These are phyloP conservation scores for Alternaria sp. DNA, from an alignment of 2,329 filamentous ascomycete genomes.

Conservation along the genomic window DNA sequence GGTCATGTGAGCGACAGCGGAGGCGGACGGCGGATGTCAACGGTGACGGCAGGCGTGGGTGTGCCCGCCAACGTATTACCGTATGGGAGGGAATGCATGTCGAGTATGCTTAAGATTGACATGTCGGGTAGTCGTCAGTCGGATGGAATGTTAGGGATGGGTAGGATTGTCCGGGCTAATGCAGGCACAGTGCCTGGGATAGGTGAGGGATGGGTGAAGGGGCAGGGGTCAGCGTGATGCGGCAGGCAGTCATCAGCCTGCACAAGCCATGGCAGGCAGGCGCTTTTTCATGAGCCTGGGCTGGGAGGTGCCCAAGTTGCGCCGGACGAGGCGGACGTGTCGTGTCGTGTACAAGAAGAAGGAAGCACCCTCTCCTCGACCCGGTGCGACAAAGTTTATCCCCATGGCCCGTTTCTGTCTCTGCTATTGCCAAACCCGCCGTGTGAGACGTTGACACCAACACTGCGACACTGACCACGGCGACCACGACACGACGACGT, in stretches of 20 bases:
- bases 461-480: not conserved
- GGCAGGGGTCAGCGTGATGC: not conserved
- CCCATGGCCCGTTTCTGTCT: not conserved
- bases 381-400: not conserved
- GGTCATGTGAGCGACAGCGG: not conserved
- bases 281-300: not conserved
- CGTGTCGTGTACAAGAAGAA: conserved; percentile 18
- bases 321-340: conserved; percentile 2
- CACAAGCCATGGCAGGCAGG: not conserved
- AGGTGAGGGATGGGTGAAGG: not conserved
- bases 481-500: not conserved
- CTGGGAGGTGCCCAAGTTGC: conserved; percentile 1
- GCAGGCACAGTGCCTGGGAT: not conserved
- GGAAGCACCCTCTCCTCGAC: no score
- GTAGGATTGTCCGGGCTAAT: not conserved
- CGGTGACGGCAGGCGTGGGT: not conserved
- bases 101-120: not conserved
- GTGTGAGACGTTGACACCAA: conserved; percentile 10
- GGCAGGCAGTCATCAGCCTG: not conserved
- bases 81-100: not conserved
- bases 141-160: not conserved
- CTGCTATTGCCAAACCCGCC: not conserved
- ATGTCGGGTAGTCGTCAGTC: no score
- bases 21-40: not conserved
- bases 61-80: not conserved